Evolutionary conservation across 768 basidiomycete genomes (phyloP).

Genomic region (Bullera alba): DNA sequence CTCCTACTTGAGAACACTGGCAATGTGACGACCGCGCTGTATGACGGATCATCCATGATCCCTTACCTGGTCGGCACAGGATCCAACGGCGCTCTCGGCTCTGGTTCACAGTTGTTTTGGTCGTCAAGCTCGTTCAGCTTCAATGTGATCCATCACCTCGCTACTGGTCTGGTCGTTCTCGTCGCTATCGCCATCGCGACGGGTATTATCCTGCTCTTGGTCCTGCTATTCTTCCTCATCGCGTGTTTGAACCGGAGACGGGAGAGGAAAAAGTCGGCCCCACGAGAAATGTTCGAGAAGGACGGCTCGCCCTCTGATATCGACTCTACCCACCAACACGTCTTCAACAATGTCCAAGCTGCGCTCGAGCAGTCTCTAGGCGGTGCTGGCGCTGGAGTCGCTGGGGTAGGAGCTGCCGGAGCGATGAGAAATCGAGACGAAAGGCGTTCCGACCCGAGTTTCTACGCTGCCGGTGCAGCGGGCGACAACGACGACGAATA

Average conservation of each 20-base stretch:
- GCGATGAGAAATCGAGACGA: constrained; percentile 13
- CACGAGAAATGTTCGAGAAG: constrained; percentile 22
- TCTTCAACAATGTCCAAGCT: constrained; percentile 34
- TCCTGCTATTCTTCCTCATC: constrained; percentile 40
- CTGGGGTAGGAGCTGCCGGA: constrained; percentile 7
- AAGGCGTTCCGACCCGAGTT: constrained; percentile 6
- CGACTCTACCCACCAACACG: constrained; percentile 34
- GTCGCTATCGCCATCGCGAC: constrained; percentile 96
- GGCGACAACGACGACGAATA: constrained; percentile 17
- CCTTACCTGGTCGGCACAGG: constrained; percentile 73
- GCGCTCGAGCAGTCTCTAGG: constrained; percentile 21
- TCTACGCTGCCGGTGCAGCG: neutral
- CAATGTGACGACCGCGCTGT: constrained; percentile 75
- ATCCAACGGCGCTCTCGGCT: constrained; percentile 61
- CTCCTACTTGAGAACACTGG: constrained; percentile 65
- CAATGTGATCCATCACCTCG: constrained; percentile 64
- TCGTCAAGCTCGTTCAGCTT: constrained; percentile 50
- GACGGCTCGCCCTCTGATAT: constrained; percentile 22
- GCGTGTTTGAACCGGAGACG: constrained; percentile 30
- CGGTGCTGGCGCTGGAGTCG: constrained; percentile 18
- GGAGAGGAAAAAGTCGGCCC: constrained; percentile 10
- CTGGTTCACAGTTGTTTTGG: constrained; percentile 71
- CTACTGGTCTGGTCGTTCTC: constrained; percentile 85
- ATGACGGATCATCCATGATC: constrained; percentile 71
- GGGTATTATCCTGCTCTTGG: constrained; percentile 55